These are phyloP conservation scores for Penicillium sp. DNA, from an alignment of 2,329 filamentous ascomycete species.

Conservation along the genomic window DNA sequence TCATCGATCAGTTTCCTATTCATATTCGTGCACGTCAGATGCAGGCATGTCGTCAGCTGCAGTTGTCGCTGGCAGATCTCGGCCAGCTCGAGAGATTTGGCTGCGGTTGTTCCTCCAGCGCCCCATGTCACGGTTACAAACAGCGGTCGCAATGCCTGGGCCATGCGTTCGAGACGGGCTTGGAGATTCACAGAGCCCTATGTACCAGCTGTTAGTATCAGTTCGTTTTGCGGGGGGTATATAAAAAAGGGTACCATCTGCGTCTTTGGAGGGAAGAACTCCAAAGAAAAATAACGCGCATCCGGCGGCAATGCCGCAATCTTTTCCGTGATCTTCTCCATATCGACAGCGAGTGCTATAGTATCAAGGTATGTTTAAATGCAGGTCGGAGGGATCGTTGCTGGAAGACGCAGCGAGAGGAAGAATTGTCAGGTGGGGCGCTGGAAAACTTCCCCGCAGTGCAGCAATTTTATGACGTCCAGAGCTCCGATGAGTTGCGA, in stretches of 20 bases:
- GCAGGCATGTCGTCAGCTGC: slow-evolving; percentile 88
- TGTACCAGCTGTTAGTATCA: background rate
- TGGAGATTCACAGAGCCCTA: slow-evolving; percentile 88
- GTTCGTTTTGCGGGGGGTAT: background rate
- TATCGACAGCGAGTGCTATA: slow-evolving; percentile 28
- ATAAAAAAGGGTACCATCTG: slow-evolving; percentile 57
- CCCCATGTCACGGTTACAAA: slow-evolving; percentile 99
- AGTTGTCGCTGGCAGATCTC: slow-evolving; percentile 92
- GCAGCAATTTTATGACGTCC: background rate
- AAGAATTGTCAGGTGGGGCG: slow-evolving; percentile 3
- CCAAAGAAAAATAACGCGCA: slow-evolving; percentile 86
- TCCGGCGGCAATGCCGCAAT: slow-evolving; percentile 82
- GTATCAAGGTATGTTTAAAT: background rate
- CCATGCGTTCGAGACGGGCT: slow-evolving; percentile 91
- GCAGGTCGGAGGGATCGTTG: background rate
- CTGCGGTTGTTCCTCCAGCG: slow-evolving; percentile 85
- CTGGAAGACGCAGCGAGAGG: background rate
- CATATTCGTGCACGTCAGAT: slow-evolving; percentile 98
- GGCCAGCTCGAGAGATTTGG: slow-evolving; percentile 87
- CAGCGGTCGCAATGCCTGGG: slow-evolving; percentile 79
- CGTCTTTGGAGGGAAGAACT: slow-evolving; percentile 99
- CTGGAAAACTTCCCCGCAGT: slow-evolving; percentile 1
- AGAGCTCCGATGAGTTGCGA: background rate
- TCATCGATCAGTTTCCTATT: slow-evolving; percentile 79
- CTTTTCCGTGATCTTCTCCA: slow-evolving; percentile 93